Evolutionary conservation across 768 basidiomycete species (phyloP).

Genomic region (Clavaria fumosa): DNA sequence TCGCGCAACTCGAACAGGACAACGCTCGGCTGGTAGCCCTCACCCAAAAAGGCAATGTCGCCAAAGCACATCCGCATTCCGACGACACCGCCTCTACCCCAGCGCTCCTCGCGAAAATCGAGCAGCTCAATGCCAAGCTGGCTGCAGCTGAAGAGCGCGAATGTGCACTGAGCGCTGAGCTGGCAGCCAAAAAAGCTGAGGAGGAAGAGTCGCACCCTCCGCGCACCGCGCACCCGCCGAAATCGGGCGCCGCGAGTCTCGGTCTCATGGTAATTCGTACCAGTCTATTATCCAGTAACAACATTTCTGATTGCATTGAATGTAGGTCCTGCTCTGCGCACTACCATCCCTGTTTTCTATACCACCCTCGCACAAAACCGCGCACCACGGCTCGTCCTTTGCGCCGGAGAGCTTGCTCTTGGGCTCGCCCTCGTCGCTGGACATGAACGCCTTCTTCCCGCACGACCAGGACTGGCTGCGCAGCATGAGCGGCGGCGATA

Average conservation of each 20-base stretch:
- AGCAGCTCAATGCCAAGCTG: slow-evolving; percentile 49
- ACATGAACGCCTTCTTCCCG: slow-evolving; percentile 31
- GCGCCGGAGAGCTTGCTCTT: slow-evolving; percentile 30
- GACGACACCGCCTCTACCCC: no score
- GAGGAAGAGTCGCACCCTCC: slow-evolving; percentile 35
- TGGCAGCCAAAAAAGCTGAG: slow-evolving; percentile 45
- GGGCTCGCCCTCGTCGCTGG: slow-evolving; percentile 29
- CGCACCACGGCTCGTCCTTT: slow-evolving; percentile 23
- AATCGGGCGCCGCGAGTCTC: slow-evolving; percentile 49
- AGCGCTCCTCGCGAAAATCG: slow-evolving; percentile 44
- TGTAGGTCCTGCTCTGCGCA: slow-evolving; percentile 63
- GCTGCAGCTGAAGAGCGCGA: slow-evolving; percentile 53
- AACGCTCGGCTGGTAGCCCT: slow-evolving; percentile 56
- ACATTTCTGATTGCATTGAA: slow-evolving; percentile 12
- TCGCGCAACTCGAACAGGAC: slow-evolving; percentile 73
- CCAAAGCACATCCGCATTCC: no score
- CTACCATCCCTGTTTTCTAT: slow-evolving; percentile 61
- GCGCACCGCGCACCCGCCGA: slow-evolving; percentile 31
- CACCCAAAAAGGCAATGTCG: slow-evolving; percentile 28
- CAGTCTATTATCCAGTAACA: slow-evolving; percentile 2
- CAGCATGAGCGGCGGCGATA: slow-evolving; percentile 17
- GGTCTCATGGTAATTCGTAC: slow-evolving; percentile 52
- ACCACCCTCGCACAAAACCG: slow-evolving; percentile 39
- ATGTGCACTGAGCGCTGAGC: slow-evolving; percentile 45
- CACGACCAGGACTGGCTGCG: slow-evolving; percentile 43